These are phyloP conservation scores for Lophiotrema nucula DNA, from an alignment of 495 filamentous ascomycete genomes.

Conservation along the genomic window DNA sequence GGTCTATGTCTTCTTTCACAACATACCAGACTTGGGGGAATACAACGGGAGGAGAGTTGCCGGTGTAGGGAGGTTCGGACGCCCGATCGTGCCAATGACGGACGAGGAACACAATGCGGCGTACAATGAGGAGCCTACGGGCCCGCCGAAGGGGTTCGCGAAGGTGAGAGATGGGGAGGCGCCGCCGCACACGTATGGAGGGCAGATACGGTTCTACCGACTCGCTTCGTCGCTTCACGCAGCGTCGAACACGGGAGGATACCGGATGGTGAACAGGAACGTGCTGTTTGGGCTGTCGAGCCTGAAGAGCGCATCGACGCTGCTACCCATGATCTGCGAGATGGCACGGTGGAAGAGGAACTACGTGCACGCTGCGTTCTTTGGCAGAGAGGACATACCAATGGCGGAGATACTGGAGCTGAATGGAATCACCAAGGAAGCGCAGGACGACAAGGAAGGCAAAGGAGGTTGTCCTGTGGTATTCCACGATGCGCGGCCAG, in stretches of 20 bases:
- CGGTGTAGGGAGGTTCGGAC: background rate
- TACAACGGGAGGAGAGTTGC: background rate
- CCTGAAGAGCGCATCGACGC: conserved; percentile 52
- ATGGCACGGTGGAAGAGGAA: conserved; percentile 58
- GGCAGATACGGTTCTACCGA: conserved; percentile 55
- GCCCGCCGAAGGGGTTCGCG: conserved; percentile 28
- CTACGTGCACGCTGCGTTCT: conserved; percentile 59
- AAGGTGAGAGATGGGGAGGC: conserved; percentile 28
- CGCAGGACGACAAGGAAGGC: too few relatives aligned
- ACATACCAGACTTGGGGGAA: conserved; percentile 25
- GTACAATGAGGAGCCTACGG: conserved; percentile 29
- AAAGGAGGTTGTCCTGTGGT: conserved; percentile 56
- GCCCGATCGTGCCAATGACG: background rate
- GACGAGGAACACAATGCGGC: background rate
- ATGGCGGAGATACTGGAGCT: conserved; percentile 53
- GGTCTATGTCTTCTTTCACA: conserved; percentile 39
- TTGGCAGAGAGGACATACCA: conserved; percentile 54
- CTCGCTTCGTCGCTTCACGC: conserved; percentile 52
- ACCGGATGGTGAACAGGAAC: conserved; percentile 48
- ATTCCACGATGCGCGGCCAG: conserved; percentile 60
- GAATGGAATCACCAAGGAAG: conserved; percentile 54
- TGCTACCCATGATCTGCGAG: conserved; percentile 62
- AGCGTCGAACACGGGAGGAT: conserved; percentile 39
- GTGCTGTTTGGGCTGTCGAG: conserved; percentile 59
- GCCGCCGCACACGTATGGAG: conserved; percentile 52